Evolutionary conservation across 2,329 filamentous ascomycete genomes (phyloP).

Genomic region (Apiospora kogelbergensis): DNA sequence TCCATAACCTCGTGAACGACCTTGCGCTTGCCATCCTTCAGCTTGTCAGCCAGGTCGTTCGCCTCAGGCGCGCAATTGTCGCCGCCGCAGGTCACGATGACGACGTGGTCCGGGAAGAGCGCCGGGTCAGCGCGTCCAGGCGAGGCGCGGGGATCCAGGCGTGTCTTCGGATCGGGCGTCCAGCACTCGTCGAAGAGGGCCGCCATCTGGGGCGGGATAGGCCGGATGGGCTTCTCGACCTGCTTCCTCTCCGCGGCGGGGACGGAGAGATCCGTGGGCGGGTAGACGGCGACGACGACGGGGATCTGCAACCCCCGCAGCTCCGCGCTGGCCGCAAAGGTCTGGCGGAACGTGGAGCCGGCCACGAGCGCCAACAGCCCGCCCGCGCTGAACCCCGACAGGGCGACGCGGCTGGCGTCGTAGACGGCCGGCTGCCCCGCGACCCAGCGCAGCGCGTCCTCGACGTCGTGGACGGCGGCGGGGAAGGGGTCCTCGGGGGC

Average conservation of each 20-base stretch:
- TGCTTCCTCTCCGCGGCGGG: slow-evolving; percentile 15
- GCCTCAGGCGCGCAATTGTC: slow-evolving; percentile 18
- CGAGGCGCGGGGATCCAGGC: slow-evolving; percentile 18
- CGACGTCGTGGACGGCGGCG: slow-evolving; percentile 63
- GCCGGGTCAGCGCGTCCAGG: slow-evolving; percentile 15
- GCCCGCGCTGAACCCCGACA: slow-evolving; percentile 66
- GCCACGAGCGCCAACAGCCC: slow-evolving; percentile 46
- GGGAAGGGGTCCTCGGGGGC: slow-evolving; percentile 66
- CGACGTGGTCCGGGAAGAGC: slow-evolving; percentile 17
- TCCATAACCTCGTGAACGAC: slow-evolving; percentile 13
- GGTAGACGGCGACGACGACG: slow-evolving; percentile 13
- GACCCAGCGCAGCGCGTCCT: slow-evolving; percentile 62
- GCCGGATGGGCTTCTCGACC: slow-evolving; percentile 17
- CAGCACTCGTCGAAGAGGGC: slow-evolving; percentile 18
- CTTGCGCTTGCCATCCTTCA: slow-evolving; percentile 7
- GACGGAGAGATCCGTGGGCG: slow-evolving; percentile 16
- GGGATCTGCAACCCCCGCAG: slow-evolving; percentile 10
- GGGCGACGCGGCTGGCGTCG: slow-evolving; percentile 54
- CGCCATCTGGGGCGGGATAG: slow-evolving; percentile 10
- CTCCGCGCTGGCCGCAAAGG: neutral
- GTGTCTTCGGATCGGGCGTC: slow-evolving; percentile 14
- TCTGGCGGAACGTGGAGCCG: neutral
- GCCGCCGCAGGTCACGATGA: slow-evolving; percentile 16
- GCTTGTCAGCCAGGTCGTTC: slow-evolving; percentile 10
- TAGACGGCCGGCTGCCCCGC: slow-evolving; percentile 45